Evolutionary conservation across 306 rosid species (phyloP).

Genomic region (Quercus engelmannii): DNA sequence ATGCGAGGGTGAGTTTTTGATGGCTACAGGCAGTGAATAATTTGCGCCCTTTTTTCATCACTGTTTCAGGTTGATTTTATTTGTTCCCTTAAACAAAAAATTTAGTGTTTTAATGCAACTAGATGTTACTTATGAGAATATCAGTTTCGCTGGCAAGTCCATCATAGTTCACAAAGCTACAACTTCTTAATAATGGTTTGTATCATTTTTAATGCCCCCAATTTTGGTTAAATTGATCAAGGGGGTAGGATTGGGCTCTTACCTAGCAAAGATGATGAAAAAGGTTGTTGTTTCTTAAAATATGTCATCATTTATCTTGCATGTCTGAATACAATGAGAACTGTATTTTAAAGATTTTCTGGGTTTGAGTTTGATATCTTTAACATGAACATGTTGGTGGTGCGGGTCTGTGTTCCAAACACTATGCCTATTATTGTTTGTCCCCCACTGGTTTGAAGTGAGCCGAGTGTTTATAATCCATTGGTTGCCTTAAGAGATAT

Average conservation of each 20-base stretch:
- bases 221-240: no score
- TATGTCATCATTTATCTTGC: background rate
- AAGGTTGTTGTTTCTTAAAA: background rate
- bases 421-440: no score
- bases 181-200: background rate
- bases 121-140: background rate
- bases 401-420: no score
- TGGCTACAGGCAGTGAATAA: conserved; percentile 57
- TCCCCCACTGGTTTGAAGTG: no score
- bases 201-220: background rate
- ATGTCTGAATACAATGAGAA: background rate
- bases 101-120: conserved; percentile 16
- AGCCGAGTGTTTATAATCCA: no score
- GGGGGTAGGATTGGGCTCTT: background rate
- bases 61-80: conserved; percentile 17
- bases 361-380: background rate
- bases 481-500: no score
- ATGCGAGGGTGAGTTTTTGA: conserved; percentile 88
- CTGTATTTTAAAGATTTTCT: background rate
- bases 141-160: conserved; percentile 11
- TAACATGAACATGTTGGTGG: background rate
- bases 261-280: background rate
- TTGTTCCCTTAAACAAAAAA: conserved; percentile 7
- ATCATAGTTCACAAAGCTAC: conserved; percentile 3
- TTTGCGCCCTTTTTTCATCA: conserved; percentile 1